phyloP scores from a whole-genome alignment of 805 yeast species.

The Hagleromyces aurorensis region DNA sequence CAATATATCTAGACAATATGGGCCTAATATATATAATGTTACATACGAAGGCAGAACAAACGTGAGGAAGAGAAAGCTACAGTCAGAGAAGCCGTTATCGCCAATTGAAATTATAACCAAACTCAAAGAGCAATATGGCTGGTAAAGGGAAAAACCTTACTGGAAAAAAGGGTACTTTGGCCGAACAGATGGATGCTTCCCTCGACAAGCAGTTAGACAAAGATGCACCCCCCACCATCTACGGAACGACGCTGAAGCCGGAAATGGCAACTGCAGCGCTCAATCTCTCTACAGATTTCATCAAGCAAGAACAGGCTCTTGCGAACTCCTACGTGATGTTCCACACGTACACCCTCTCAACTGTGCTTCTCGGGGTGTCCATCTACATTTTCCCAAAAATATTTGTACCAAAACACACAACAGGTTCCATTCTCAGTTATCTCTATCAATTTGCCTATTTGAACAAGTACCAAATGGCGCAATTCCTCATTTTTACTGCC shows the following conservation, averaged over 20 bases:
- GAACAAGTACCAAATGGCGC: slow-evolving; percentile 17
- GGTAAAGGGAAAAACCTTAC: slow-evolving; percentile 1
- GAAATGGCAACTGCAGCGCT: slow-evolving; percentile 51
- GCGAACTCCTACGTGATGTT: slow-evolving; percentile 40
- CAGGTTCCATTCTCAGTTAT: slow-evolving; percentile 18
- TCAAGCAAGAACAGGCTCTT: slow-evolving; percentile 37
- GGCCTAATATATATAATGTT: too few species aligned
- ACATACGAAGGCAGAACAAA: too few species aligned
- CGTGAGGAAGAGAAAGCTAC: too few species aligned
- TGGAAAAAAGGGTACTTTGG: slow-evolving; percentile 2
- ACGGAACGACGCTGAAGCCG: slow-evolving; percentile 44
- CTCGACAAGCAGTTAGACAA: slow-evolving; percentile 48
- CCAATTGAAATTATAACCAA: not conserved
- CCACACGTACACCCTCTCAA: slow-evolving; percentile 36
- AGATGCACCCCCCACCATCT: slow-evolving; percentile 45
- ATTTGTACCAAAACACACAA: slow-evolving; percentile 14
- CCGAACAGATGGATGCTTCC: slow-evolving; percentile 42
- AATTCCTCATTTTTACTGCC: slow-evolving; percentile 11
- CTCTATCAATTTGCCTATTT: slow-evolving; percentile 18
- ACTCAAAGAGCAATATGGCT: too few species aligned
- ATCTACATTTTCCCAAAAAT: slow-evolving; percentile 18
- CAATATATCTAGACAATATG: too few species aligned
- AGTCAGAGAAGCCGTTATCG: not conserved
- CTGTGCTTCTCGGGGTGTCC: slow-evolving; percentile 15
- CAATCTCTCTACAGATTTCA: slow-evolving; percentile 56